These are phyloP conservation scores for Crotalaria pallida DNA, from an alignment of 306 rosid species.

Conservation along the genomic window DNA sequence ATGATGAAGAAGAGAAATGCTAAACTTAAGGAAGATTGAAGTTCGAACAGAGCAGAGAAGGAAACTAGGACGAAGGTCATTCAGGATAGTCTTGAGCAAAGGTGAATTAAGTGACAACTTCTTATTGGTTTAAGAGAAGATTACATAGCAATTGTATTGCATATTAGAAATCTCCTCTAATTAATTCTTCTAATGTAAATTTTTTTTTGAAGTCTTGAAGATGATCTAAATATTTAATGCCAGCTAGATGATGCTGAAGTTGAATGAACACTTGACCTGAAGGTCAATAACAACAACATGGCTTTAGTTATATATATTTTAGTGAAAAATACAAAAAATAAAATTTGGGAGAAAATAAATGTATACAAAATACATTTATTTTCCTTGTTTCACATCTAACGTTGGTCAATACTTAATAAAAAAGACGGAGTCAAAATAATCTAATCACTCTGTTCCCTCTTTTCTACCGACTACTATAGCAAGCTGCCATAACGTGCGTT, in stretches of 20 bases:
- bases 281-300: conserved; percentile 23
- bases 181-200: too few species aligned
- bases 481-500: conserved; percentile 22
- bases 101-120: too few species aligned
- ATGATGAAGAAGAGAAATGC: too few species aligned
- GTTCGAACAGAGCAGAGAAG: too few species aligned
- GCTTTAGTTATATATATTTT: background rate
- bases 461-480: conserved; percentile 24
- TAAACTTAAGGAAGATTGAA: too few species aligned
- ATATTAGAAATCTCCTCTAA: too few species aligned
- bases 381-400: background rate
- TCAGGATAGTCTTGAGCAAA: too few species aligned
- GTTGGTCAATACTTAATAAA: conserved; percentile 26
- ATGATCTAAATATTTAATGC: conserved; percentile 16
- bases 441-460: background rate
- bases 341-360: background rate
- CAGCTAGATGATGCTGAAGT: conserved; percentile 29
- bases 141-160: too few species aligned
- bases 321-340: background rate
- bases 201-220: too few species aligned
- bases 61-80: too few species aligned
- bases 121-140: too few species aligned
- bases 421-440: conserved; percentile 26
- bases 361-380: background rate
- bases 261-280: background rate